Base-by-base conservation (phyloP, 169 alveolate species). In the Besnoitia besnoiti region DNA sequence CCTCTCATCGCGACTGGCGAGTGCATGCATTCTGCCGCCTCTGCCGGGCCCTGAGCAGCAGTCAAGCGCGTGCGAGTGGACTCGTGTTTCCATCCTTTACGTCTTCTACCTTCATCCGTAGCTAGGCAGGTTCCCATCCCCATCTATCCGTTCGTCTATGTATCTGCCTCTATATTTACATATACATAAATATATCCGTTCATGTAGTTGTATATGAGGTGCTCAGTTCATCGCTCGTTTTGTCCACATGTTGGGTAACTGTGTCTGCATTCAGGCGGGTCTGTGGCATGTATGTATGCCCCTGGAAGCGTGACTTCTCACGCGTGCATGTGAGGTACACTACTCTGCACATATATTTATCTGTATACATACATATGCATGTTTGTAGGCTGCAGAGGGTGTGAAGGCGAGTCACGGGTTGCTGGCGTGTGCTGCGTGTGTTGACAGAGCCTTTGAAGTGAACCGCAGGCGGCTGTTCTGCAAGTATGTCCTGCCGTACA, bases 401-500 rank as follows among this genome's bases (percentile, higher is more conserved):
- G 37, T 24, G 33, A 24, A 5, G 12, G 67, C 67, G 67, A 55
- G 67, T 8, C 30, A 19, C n/a, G n/a, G 24, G 1, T 3, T n/a
- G 67, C n/a, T 10, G 1, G 35, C 24, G 5, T 21, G 33, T 47
- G 90, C 37, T 46, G 42, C n/a, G 37, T 5, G 7, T 21, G n/a
- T 7, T 19, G 44, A 0, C 62, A 94, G 97, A 84, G 91, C 93
- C 35, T 73, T 95, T 16, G 97, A 95, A 79, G 92, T 90, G 42
- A 95, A 95, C 76, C 67, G 97, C 44, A 91, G 97, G 80, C 95
- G 94, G 51, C 42, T 95, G 73, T 95, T 95, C 76, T 95, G 96
- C 49, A 94, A 95, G 91, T 95, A 95, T 84, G 97, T 94, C 62
- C 82, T 95, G 47, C 97, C 97, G 67, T 95, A 95, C 79, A 79